phyloP scores from a whole-genome alignment of 495 filamentous ascomycete species.

The Annulohypoxylon bovei region DNA sequence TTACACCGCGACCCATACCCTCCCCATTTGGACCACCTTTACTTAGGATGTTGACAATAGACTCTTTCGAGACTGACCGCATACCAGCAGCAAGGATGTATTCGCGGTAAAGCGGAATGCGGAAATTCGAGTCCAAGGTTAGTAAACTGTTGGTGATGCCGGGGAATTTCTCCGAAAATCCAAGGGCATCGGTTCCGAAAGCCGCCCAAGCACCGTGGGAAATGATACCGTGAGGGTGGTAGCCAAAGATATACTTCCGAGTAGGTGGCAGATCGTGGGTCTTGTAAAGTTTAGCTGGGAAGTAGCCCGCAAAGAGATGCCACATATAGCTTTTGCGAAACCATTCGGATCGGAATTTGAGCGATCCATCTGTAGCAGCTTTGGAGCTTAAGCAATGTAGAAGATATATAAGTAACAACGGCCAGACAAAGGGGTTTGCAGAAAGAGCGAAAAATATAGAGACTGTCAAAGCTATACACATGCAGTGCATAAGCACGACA shows the following conservation, averaged over 20 bases:
- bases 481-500: constrained; percentile 84
- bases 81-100: constrained; percentile 88
- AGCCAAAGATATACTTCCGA: constrained; percentile 97
- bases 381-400: constrained; percentile 84
- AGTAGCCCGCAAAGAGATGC: constrained; percentile 92
- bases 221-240: constrained; percentile 97
- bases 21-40: constrained; percentile 79
- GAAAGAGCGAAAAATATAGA: constrained; percentile 92
- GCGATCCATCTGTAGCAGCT: constrained; percentile 74
- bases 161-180: constrained; percentile 89
- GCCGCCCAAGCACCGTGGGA: constrained; percentile 93
- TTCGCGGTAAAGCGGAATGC: constrained; percentile 92
- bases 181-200: constrained; percentile 89
- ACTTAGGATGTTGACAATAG: constrained; percentile 84
- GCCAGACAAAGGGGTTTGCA: constrained; percentile 90
- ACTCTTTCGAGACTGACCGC: constrained; percentile 87
- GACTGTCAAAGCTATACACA: constrained; percentile 78
- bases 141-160: constrained; percentile 95
- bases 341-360: constrained; percentile 76
- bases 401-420: constrained; percentile 88
- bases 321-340: constrained; percentile 80
- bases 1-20: constrained; percentile 96
- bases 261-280: constrained; percentile 80
- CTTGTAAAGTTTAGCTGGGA: constrained; percentile 87
- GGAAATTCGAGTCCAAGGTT: constrained; percentile 93